phyloP scores from a whole-genome alignment of 345 rosid genomes.

The Syzygium grande region DNA sequence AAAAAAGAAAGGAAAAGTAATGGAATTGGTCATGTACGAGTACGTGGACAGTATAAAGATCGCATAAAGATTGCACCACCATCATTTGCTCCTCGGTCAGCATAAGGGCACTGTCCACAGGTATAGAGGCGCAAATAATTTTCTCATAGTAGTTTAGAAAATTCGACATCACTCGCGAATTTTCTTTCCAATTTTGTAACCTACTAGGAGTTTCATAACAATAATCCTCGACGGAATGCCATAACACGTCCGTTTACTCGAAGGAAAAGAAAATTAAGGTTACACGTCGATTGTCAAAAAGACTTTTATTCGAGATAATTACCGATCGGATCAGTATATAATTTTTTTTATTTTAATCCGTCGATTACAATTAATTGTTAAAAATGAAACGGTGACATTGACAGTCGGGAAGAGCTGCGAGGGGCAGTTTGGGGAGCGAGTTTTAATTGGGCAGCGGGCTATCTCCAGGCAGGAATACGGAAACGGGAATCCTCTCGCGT shows the following conservation, averaged over 20 bases:
- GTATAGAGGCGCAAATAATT: not conserved
- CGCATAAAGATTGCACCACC: not conserved
- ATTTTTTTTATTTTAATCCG: not conserved
- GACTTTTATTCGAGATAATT: not conserved
- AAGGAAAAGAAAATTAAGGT: not conserved
- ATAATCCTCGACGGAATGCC: not conserved
- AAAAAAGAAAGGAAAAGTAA: not conserved
- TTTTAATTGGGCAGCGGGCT: slow-evolving; percentile 7
- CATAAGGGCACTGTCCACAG: not conserved
- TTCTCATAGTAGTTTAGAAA: accelerated
- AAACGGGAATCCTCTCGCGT: not conserved
- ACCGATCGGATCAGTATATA: not conserved
- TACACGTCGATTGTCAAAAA: not conserved
- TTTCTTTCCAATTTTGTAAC: not conserved
- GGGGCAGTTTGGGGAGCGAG: slow-evolving; percentile 11
- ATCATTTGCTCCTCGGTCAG: not conserved
- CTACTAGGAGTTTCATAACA: not conserved
- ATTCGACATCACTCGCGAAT: not conserved
- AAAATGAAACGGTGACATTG: not conserved
- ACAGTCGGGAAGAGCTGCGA: not conserved
- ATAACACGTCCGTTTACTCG: no score
- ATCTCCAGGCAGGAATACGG: slow-evolving; percentile 21
- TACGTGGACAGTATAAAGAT: not conserved
- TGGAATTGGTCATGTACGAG: not conserved
- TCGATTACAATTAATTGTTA: not conserved